Evolutionary conservation across 495 filamentous ascomycete species (phyloP), one percentile per base, ranked within the genome.

Genomic region (Hyphodiscus hymeniophilus): DNA sequence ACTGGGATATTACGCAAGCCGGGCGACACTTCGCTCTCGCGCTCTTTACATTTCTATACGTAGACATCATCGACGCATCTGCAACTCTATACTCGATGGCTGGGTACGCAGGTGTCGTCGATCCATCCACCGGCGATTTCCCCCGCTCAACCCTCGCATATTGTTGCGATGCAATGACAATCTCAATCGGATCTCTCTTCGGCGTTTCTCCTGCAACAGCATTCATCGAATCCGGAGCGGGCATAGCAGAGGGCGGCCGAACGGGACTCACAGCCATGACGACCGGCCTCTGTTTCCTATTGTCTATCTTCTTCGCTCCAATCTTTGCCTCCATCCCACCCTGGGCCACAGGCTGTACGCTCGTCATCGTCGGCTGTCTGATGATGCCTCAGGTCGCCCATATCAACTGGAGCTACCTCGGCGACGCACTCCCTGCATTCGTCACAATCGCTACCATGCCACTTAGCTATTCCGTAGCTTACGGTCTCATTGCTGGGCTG

Each of bases 41-140:
- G 1, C 77, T 90, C 33, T 79, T 92, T 55, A 90, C 87, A 12
- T 90, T 92, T 60, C 74, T 89, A 50, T 90, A 92, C 55, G 87
- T 92, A 44, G 87, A 92, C 63, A 89, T 90, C 45, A 74, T 81
- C 43, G 77, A 81, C 52, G 73, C 71, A 54, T 80, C 77, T 5
- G 77, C 77, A 28, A 81, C 77, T 3, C 60, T 81, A 39, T 90
- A 89, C 67, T 85, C 84, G 20, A 89, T 92, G 85, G 87, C 85
- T 5, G 79, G 81, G 12, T 90, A 89, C 57, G 77, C 75, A 42
- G 79, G 79, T 18, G 75, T 80, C 36, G 75, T 83, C 51, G 76
- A 82, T 15, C 61, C 61, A 5, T 42, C 48, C 21, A 60, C 70
- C 16, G 62, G 65, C 18, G 85, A 89, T 56, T 92, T 92, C 48